Evolutionary conservation across 2,329 filamentous ascomycete genomes (phyloP), one percentile per base, ranked within the genome.

Genomic region (Talaromyces sp.): DNA sequence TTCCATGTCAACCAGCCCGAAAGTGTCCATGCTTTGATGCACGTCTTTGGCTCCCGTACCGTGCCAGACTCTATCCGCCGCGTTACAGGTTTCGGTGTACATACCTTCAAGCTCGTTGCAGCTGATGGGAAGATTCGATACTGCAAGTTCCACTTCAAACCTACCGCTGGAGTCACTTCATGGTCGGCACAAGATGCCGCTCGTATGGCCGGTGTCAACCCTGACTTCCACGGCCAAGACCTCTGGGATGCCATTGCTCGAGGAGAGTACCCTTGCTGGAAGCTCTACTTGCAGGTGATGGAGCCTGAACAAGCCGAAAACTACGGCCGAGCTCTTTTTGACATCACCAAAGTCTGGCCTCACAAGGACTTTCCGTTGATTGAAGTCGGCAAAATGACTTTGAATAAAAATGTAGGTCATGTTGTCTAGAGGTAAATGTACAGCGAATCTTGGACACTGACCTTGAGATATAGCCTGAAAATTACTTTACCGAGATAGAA

Each of bases 41-140:
- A 80, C 89, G 37, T 52, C 88, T 89, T 76, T 85, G 84, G 33
- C 86, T 89, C 72, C 81, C 86, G n/a, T 87, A 87, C 22, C 88
- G 85, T 1, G 0, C 87, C 87, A 1, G 83, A 83, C 67, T 86
- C 85, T 0, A 83, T 84, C 71, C 82, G 87, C 24, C 79, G 85
- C 70, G 85, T 89, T 80, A 86, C 89, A 70, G 85, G 85, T 13
- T 90, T 88, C 74, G 86, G 84, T 57, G 85, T 86, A 14, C 86
- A 90, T 72, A 86, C 87, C 0, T 84, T 85, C 76, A 89, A 89
- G 73, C 85, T 86, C 71, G 35, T n/a, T 10, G 11, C 45, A 73
- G 59, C 58, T 14, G 85, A 89, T 65, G 87, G 87, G 8, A 81
- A 82, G 1, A 89, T 86, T 73, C 82, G 84, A 66, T 90, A 89